These are phyloP conservation scores for Brassica cretica DNA, from an alignment of 345 rosid species.

Conservation along the genomic window DNA sequence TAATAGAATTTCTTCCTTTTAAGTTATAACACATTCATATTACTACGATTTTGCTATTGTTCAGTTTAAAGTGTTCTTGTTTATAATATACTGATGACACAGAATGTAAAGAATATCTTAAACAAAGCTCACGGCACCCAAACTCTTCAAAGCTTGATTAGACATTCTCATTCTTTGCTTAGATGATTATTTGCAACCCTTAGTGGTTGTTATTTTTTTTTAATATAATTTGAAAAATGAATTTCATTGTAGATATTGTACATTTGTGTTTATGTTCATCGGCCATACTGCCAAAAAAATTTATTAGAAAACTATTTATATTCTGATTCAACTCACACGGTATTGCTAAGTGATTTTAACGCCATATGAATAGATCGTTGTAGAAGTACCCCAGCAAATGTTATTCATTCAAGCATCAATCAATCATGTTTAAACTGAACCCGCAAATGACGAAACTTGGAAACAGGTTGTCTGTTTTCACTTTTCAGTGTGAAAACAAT, in stretches of 20 bases:
- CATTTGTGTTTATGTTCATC: background rate
- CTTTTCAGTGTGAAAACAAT: conserved; percentile 52
- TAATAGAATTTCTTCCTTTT: conserved; percentile 7
- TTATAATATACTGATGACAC: conserved; percentile 46
- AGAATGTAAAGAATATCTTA: conserved; percentile 56
- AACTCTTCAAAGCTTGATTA: conserved; percentile 53
- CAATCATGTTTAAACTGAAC: background rate
- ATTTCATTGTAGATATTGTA: background rate
- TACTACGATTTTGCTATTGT: background rate
- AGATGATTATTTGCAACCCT: conserved; percentile 38
- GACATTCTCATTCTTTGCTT: conserved; percentile 65
- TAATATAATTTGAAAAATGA: background rate
- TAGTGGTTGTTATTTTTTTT: background rate
- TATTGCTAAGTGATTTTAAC: background rate
- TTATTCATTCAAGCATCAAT: background rate
- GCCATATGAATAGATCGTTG: background rate
- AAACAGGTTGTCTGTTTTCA: background rate
- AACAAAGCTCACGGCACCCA: conserved; percentile 59
- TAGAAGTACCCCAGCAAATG: background rate
- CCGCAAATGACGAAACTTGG: background rate
- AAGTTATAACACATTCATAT: background rate
- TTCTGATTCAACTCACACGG: background rate
- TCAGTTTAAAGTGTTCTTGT: background rate
- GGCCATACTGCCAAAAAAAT: background rate
- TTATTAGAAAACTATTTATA: background rate